Base-by-base conservation (phyloP, 116 monocot genomes). In the Thalassia testudinum region DNA sequence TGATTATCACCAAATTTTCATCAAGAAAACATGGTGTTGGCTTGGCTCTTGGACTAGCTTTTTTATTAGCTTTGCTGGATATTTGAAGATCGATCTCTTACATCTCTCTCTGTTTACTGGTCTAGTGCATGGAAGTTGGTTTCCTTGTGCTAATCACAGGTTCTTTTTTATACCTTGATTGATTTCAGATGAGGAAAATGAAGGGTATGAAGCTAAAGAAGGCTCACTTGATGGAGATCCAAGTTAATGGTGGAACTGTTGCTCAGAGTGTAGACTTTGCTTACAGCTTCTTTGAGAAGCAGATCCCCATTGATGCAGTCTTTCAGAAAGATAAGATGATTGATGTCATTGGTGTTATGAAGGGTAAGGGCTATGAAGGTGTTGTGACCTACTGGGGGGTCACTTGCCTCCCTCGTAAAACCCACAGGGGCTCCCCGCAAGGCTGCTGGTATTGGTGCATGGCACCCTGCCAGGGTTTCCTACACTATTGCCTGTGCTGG, bases 111-210 rank as follows among this genome's bases (percentile, higher is more conserved):
- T n/a, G n/a, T n/a, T n/a, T n/a, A n/a, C n/a, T n/a, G n/a, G n/a
- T n/a, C n/a, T n/a, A n/a, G n/a, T n/a, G n/a, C n/a, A n/a, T n/a
- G n/a, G n/a, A n/a, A n/a, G n/a, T n/a, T n/a, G n/a, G n/a, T n/a
- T n/a, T n/a, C n/a, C n/a, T n/a, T n/a, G n/a, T n/a, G n/a, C n/a
- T n/a, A n/a, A n/a, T n/a, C n/a, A n/a, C n/a, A n/a, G n/a, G n/a
- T n/a, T n/a, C n/a, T n/a, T n/a, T n/a, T n/a, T n/a, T n/a, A n/a
- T n/a, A n/a, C n/a, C n/a, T n/a, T n/a, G n/a, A n/a, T n/a, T n/a
- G n/a, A n/a, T n/a, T n/a, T n/a, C n/a, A 82, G 62, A 70, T 69
- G 12, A 64, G 62, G 60, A 69, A 75, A 59, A 75, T 75, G 74
- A 75, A 69, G 58, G 75, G 70, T 5, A 54, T 70, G 40, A 75